Conservation (phyloP, 306 rosid genomes). For the Acacia crassicarpa region DNA sequence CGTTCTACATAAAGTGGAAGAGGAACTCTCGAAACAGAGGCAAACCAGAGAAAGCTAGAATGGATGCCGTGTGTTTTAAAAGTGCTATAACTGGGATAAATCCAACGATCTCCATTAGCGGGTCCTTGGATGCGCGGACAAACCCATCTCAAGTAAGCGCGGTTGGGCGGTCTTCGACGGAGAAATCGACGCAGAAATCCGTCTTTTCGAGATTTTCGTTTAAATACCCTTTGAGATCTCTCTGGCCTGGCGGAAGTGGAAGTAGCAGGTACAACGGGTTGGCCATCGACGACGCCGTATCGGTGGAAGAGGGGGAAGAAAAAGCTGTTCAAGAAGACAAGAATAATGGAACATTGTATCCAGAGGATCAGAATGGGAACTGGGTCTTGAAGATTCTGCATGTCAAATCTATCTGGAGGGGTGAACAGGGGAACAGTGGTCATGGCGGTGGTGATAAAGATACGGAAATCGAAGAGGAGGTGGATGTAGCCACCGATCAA, state of each 20-base stretch:
- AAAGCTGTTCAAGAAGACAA: conserved; percentile 31
- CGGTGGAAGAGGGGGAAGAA: conserved; percentile 42
- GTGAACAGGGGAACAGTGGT: conserved; percentile 30
- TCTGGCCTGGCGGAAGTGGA: conserved; percentile 56
- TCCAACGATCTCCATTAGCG: conserved; percentile 55
- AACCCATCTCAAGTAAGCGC: conserved; percentile 55
- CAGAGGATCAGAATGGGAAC: conserved; percentile 44
- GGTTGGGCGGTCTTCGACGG: conserved; percentile 42
- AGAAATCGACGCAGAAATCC: conserved; percentile 40
- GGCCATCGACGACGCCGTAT: conserved; percentile 71
- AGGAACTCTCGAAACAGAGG: not conserved
- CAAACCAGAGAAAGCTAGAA: not conserved
- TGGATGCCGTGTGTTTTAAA: conserved; percentile 73
- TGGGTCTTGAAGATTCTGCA: conserved; percentile 86
- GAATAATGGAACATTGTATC: not conserved
- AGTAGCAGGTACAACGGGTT: conserved; percentile 46
- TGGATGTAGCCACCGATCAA: conserved; percentile 14
- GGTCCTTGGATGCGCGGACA: conserved; percentile 58
- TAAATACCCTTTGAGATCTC: conserved; percentile 57
- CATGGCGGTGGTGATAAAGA: conserved; percentile 7
- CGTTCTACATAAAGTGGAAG: conserved; percentile 1
- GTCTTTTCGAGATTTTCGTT: conserved; percentile 67
- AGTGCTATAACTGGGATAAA: conserved; percentile 50
- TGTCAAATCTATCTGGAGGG: conserved; percentile 66
- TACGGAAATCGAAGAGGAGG: conserved; percentile 20